These are phyloP conservation scores for Mollisia scopiformis DNA, from an alignment of 2,329 filamentous ascomycete genomes.

Conservation along the genomic window DNA sequence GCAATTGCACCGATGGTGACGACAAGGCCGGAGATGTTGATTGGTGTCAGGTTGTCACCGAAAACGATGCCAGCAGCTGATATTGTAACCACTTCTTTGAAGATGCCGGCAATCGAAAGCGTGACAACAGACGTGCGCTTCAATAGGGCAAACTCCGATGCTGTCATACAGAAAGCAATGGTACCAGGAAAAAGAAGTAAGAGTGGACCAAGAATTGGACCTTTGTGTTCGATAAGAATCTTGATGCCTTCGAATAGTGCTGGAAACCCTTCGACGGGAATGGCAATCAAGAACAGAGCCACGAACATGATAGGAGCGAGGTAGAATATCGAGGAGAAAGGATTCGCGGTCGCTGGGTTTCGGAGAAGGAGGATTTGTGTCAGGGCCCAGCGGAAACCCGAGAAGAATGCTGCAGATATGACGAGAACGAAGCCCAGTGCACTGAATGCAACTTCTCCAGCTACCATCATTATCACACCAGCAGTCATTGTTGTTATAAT, in stretches of 20 bases:
- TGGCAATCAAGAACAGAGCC: slow-evolving; percentile 76
- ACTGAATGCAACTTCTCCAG: slow-evolving; percentile 89
- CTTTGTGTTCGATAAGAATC: slow-evolving; percentile 68
- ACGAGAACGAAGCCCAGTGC: slow-evolving; percentile 86
- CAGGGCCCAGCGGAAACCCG: slow-evolving; percentile 96
- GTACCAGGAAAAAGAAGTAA: slow-evolving; percentile 88
- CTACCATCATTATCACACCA: slow-evolving; percentile 98
- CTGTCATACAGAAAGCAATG: slow-evolving; percentile 95
- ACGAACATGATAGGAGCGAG: slow-evolving; percentile 97
- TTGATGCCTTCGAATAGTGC: slow-evolving; percentile 68
- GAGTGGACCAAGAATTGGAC: slow-evolving; percentile 64
- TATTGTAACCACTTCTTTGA: slow-evolving; percentile 98
- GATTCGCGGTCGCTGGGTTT: slow-evolving; percentile 93
- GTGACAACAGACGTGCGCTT: slow-evolving; percentile 96
- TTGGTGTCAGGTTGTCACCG: slow-evolving; percentile 80
- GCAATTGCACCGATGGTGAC: slow-evolving; percentile 86
- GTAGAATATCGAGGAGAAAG: slow-evolving; percentile 96
- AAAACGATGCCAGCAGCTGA: slow-evolving; percentile 86
- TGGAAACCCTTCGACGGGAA: slow-evolving; percentile 81
- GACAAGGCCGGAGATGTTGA: slow-evolving; percentile 87
- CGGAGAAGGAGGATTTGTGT: slow-evolving; percentile 94
- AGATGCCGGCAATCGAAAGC: slow-evolving; percentile 94
- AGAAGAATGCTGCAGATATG: slow-evolving; percentile 92
- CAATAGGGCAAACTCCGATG: slow-evolving; percentile 91
- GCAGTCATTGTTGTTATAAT: slow-evolving; percentile 92